Evolutionary conservation across 495 filamentous ascomycete genomes (phyloP).

Genomic region (Xylaria intraflava): DNA sequence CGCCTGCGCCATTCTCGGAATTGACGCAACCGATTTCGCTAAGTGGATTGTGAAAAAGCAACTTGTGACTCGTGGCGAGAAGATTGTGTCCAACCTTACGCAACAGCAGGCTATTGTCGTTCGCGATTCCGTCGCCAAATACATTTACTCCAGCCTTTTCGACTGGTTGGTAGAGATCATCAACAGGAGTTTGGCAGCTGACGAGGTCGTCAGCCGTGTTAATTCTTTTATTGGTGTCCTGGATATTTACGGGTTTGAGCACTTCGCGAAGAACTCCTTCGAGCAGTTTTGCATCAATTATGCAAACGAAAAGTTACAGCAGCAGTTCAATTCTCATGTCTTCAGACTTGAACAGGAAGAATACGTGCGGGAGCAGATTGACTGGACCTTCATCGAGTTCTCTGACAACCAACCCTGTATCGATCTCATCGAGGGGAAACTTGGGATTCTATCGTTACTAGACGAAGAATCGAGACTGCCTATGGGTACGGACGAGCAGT

Average conservation of each 20-base stretch:
- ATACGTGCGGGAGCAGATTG: slow-evolving; percentile 92
- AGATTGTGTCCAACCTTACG: slow-evolving; percentile 92
- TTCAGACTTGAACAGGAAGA: slow-evolving; percentile 99
- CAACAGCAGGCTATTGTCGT: slow-evolving; percentile 93
- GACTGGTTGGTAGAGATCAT: slow-evolving; percentile 98
- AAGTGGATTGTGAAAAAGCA: slow-evolving; percentile 99
- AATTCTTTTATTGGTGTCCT: slow-evolving; percentile 96
- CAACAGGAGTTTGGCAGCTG: slow-evolving; percentile 82
- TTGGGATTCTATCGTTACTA: slow-evolving; percentile 85
- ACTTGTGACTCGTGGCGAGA: slow-evolving; percentile 91
- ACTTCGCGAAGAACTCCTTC: slow-evolving; percentile 99
- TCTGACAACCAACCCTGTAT: slow-evolving; percentile 99
- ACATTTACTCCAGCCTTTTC: slow-evolving; percentile 96
- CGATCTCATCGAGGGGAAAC: slow-evolving; percentile 93
- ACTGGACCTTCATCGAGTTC: slow-evolving; percentile 99
- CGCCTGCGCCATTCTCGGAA: slow-evolving; percentile 82
- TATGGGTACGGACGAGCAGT: slow-evolving; percentile 95
- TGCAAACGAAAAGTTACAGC: slow-evolving; percentile 97
- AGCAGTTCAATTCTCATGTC: slow-evolving; percentile 99
- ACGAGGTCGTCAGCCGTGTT: slow-evolving; percentile 74
- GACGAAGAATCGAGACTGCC: slow-evolving; percentile 96
- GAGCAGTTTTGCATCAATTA: slow-evolving; percentile 99
- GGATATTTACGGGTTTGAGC: slow-evolving; percentile 99
- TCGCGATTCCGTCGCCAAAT: slow-evolving; percentile 96
- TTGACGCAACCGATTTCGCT: slow-evolving; percentile 80